Base-by-base conservation (phyloP, 1,284 basidiomycete genomes). In the Sphagnurus paluster region DNA sequence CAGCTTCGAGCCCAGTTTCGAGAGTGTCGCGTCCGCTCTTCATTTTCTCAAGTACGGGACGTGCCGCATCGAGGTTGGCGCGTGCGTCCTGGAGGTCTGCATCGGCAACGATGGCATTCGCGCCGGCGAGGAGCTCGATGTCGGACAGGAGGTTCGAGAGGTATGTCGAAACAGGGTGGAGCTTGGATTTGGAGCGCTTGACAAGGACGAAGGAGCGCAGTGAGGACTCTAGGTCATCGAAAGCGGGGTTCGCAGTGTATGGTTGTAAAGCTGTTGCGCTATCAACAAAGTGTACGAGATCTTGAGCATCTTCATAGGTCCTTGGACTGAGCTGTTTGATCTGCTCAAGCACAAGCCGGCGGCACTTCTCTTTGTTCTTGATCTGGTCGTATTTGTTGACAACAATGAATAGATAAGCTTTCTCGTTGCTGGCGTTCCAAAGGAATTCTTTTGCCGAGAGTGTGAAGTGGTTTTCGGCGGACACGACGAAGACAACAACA, bases 341-440 rank as follows among this genome's bases (percentile, higher is more conserved):
- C 70, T 99, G 96, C 52, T 99, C 94, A 38, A 98, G 80, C 37
- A 99, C 91, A 17, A 88, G 71, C 39, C 90, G 80, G 59, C 84
- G 82, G 70, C 96, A 99, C 69, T 93, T 91, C 40, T 90, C 90
- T 75, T 98, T 98, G 78, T 98, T 91, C 62, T 84, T 81, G 69
- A 99, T 98, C 63, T 92, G 88, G 61, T 94, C 94, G 64, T 87
- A 99, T 68, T 98, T 95, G 80, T 99, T 99, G 63, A 99, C 96
- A 39, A 99, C 97, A 60, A 99, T 90, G 74, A 99, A 99, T 29
- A 99, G 76, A 65, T 97, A 97, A 0, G 96, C 93, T 75, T 99
- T 99, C 72, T 99, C 97, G 62, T 94, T 90, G 68, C 89, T 90
- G 1, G 97, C 95, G 58, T 86, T 93, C 75, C 76, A 82, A 35